These are phyloP conservation scores for Beauveria sp. DNA, from an alignment of 2,329 filamentous ascomycete species.

Conservation along the genomic window DNA sequence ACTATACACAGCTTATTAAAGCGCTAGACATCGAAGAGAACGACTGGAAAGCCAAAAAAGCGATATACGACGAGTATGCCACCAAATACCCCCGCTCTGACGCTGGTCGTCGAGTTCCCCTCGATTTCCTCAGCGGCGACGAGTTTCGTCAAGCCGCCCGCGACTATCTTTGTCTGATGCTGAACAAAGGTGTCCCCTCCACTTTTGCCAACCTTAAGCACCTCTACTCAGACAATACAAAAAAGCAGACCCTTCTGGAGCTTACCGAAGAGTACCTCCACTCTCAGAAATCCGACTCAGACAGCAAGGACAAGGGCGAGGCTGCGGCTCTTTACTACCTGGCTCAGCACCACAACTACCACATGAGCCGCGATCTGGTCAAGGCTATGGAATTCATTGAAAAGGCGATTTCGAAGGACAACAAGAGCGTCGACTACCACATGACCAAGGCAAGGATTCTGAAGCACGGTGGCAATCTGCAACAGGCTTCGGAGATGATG, in stretches of 20 bases:
- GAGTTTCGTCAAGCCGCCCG: conserved; percentile 73
- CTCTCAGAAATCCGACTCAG: conserved; percentile 43
- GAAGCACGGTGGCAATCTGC: conserved; percentile 77
- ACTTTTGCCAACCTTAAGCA: conserved; percentile 96
- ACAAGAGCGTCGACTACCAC: conserved; percentile 80
- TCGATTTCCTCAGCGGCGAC: conserved; percentile 81
- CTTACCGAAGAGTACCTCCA: conserved; percentile 73
- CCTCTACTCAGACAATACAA: conserved; percentile 70
- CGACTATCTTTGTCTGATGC: conserved; percentile 72
- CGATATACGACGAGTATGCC: conserved; percentile 70
- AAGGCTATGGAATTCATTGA: conserved; percentile 81
- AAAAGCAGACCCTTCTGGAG: conserved; percentile 68
- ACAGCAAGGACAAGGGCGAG: conserved; percentile 52
- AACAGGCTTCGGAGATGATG: conserved; percentile 80
- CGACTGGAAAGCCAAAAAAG: conserved; percentile 58
- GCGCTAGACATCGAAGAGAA: conserved; percentile 53
- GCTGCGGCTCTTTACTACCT: conserved; percentile 85
- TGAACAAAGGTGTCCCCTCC: conserved; percentile 88
- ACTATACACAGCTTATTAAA: conserved; percentile 72
- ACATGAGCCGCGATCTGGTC: conserved; percentile 71
- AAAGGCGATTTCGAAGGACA: conserved; percentile 70
- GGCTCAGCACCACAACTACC: conserved; percentile 94
- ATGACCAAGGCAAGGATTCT: conserved; percentile 94
- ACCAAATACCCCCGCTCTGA: conserved; percentile 76
- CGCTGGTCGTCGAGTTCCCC: conserved; percentile 73